phyloP scores from a whole-genome alignment of 352 stramenopile genomes.

The Globisporangium carolinianum region DNA sequence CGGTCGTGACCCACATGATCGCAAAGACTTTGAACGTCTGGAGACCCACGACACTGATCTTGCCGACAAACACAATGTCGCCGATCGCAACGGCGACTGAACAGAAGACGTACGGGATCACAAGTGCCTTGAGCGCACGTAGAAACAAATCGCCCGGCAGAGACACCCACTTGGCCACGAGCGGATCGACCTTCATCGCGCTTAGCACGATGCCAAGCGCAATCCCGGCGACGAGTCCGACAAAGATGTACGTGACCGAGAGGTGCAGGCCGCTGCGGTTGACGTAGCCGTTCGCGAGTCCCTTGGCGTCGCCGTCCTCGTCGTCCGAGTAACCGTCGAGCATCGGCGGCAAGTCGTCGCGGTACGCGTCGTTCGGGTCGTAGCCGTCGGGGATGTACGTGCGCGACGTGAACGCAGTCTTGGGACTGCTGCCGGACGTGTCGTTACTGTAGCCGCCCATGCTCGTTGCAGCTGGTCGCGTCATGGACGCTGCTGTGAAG shows the following conservation, averaged over 20 bases:
- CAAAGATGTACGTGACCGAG: constrained; percentile 44
- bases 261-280: constrained; percentile 34
- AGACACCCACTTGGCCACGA: constrained; percentile 45
- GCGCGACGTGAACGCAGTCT: constrained; percentile 23
- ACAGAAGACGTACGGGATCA: constrained; percentile 79
- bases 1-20: constrained; percentile 44
- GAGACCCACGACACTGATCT: constrained; percentile 55
- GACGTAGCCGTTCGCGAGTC: constrained; percentile 1
- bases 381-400: not conserved
- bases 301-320: constrained; percentile 1
- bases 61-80: constrained; percentile 70
- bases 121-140: constrained; percentile 62
- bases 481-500: not conserved
- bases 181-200: constrained; percentile 28
- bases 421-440: constrained; percentile 20
- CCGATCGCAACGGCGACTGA: constrained; percentile 67
- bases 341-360: constrained; percentile 7
- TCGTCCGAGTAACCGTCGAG: constrained; percentile 3
- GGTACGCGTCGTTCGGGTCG: constrained; percentile 4
- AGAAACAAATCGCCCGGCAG: constrained; percentile 72
- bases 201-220: constrained; percentile 39
- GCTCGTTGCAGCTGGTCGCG: too few relatives aligned
- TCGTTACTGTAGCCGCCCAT: constrained; percentile 9
- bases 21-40: constrained; percentile 62
- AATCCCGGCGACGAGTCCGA: constrained; percentile 45